Base-by-base conservation (phyloP, 306 rosid genomes). In the Trifolium dubium region DNA sequence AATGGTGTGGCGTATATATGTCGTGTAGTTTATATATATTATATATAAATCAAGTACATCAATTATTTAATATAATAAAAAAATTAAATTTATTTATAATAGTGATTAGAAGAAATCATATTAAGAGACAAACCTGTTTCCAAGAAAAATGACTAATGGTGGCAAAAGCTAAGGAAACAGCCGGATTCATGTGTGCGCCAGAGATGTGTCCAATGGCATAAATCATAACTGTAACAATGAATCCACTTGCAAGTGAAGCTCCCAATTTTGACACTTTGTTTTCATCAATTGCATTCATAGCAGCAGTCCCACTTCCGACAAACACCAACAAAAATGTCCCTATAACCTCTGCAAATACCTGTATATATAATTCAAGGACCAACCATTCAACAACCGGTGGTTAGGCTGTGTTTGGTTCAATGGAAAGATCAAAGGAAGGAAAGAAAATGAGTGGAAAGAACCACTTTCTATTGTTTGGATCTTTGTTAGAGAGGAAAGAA, bases 171-270 rank as follows among this genome's bases (percentile, higher is more conserved):
- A 92, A 56, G 70, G 98, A 90, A 31, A 92, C 97, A 0, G 93
- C 93, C 0, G 96, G 98, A 76, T 92, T 92, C 92, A 90, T 89
- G 67, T 92, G 98, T 4, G 96, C 97, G 0, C 97, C 93, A 3
- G 98, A 90, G 76, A 92, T 85, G 74, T 92, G 98, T n/a, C 97
- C 97, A 2, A 90, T 94, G 0, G 93, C 79, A 58, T 93, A 87
- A 72, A 93, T 93, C 98, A 93, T 82, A 13, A 85, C 89, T 0
- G 86, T 89, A 35, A 93, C 93, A 0, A 90, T 80, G 30, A 89
- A 83, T 2, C 98, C 98, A 51, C 88, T 90, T 10, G 88, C 89
- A 1, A 92, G 69, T 15, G 97, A 88, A 12, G 96, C 98, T 81
- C 72, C 98, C 1, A 92, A 82, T 76, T 82, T 83, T 32, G 96